Evolutionary conservation across 116 monocot species (phyloP), one percentile per base, ranked within the genome.

Genomic region (Zostera marina): DNA sequence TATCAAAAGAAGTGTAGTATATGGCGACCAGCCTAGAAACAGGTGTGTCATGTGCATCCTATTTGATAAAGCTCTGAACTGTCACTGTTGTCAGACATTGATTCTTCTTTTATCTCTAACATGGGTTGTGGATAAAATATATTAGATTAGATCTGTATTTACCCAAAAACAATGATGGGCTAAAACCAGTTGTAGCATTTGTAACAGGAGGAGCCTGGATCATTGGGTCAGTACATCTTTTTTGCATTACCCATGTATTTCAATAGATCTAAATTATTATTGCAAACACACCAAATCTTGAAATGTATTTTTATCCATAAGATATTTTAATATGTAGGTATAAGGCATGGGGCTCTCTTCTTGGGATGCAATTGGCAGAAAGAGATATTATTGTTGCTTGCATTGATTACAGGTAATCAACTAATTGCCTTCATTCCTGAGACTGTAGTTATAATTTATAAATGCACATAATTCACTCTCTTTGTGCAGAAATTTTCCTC

Each of bases 161-260:
- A 67, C 96, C 96, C 21, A 62, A 21, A 39, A 67, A 74, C 47
- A 65, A 7, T 11, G 40, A 57, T 73, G 82, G 70, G 19, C 52
- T 56, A 15, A 82, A 72, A 54, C 96, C 96, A 67, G 96, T 85
- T 48, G 85, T 89, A 32, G 80, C 78, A 66, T 96, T 96, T 82
- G 74, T 96, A 19, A 96, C 89, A 60, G 96, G 96, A 44, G 96
- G 96, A 68, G 96, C 96, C 3, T 96, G 96, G 96, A 96, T 96
- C 48, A 96, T 96, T 66, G 96, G 96, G 96, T 96, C 46, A 72
- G 81, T 46, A 20, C 51, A 26, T 23, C 13, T 52, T 42, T 60
- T 7, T 1, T 47, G 47, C 16, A 54, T 48, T 32, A 32, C 5
- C 32, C 32, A 32, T 32, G 32, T 32, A 5, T 32, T 32, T 32